These are phyloP conservation scores for Thinopyrum elongatum DNA, from an alignment of 176 grass and related monocot genomes.

Conservation along the genomic window DNA sequence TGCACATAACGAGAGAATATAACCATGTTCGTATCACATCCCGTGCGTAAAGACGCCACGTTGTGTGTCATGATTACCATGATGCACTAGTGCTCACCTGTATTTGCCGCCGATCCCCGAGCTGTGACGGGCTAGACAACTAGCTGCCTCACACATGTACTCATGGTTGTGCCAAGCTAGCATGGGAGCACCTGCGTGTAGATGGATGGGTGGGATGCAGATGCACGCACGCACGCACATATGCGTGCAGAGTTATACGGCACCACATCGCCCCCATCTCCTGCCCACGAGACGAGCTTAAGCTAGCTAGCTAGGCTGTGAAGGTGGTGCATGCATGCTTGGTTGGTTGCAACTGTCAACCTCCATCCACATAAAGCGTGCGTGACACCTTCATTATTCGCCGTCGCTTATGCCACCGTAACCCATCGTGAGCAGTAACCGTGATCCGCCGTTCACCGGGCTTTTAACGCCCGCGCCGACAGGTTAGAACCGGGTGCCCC, in stretches of 20 bases:
- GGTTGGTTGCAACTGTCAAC: slow-evolving; percentile 22
- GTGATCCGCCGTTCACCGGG: not conserved
- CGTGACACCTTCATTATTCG: slow-evolving; percentile 5
- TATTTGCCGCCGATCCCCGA: not conserved
- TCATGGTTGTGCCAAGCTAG: not conserved
- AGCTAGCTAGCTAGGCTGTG: not conserved
- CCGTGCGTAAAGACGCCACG: slow-evolving; percentile 7
- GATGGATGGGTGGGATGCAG: not conserved
- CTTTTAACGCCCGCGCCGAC: slow-evolving; percentile 24
- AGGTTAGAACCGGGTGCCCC: slow-evolving; percentile 9
- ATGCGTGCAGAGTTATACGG: not conserved
- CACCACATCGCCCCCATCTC: slow-evolving; percentile 28
- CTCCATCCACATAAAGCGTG: not conserved
- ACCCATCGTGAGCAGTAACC: not conserved
- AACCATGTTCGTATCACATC: slow-evolving; percentile 21
- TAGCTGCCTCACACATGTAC: not conserved
- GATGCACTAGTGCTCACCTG: not conserved
- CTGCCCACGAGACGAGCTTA: not conserved
- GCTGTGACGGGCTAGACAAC: not conserved
- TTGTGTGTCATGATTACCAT: not conserved
- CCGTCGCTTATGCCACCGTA: not conserved
- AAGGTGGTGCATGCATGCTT: not conserved
- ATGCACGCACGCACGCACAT: not conserved
- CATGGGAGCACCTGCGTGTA: not conserved
- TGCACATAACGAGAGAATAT: slow-evolving; percentile 21